phyloP scores from a whole-genome alignment of 2,329 filamentous ascomycete species.

The Diaporthe helianthi region DNA sequence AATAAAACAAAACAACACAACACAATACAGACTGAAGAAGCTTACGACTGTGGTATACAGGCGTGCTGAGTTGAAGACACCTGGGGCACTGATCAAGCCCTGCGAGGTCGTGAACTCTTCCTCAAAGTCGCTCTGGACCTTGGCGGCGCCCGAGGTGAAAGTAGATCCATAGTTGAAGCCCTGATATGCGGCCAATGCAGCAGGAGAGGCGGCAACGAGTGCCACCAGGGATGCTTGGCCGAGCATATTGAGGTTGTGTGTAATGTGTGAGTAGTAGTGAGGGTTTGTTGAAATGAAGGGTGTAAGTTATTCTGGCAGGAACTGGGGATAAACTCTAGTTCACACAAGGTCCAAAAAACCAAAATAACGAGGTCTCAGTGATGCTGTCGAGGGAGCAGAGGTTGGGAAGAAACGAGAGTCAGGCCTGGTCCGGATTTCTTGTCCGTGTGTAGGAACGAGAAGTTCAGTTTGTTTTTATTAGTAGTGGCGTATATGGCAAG shows the following conservation, averaged over 20 bases:
- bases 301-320: constrained; percentile 23
- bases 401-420: constrained; percentile 11
- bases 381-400: not conserved
- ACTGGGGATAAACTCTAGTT: constrained; percentile 12
- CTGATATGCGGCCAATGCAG: constrained; percentile 48
- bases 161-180: constrained; percentile 79
- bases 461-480: constrained; percentile 10
- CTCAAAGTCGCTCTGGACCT: constrained; percentile 71
- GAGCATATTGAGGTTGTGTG: constrained; percentile 26
- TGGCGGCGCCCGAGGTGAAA: constrained; percentile 65
- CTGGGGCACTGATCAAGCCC: constrained; percentile 66
- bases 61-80: constrained; percentile 70
- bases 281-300: not conserved
- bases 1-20: not conserved
- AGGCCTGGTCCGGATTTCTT: not conserved
- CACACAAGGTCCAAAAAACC: constrained; percentile 21
- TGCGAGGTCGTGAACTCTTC: constrained; percentile 72
- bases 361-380: not conserved
- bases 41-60: constrained; percentile 72
- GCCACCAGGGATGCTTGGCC: constrained; percentile 24
- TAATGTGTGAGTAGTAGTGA: not conserved
- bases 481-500: constrained; percentile 13
- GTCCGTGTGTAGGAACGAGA: not conserved
- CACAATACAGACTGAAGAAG: not conserved
- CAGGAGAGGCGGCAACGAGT: constrained; percentile 29